Base-by-base conservation (phyloP, 805 yeast species). In the Kluyveromyces wickerhamii region DNA sequence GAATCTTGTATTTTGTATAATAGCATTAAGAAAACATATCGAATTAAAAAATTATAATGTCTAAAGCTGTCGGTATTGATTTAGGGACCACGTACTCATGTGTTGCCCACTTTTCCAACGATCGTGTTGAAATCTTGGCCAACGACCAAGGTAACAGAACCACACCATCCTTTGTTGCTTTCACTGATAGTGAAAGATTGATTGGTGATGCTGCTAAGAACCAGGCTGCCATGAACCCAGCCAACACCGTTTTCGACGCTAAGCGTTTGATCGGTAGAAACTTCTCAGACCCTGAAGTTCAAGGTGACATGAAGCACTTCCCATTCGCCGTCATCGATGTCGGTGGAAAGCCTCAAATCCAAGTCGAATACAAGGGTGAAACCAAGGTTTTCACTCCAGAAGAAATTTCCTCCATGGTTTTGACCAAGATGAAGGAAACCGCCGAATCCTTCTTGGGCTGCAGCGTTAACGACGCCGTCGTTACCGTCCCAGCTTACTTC, bases 91-190 rank as follows among this genome's bases (percentile, higher is more conserved):
- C 97, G 5, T 88, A 88, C 74, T 88, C 96, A 9, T 88, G 96
- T 77, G 97, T 89, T 43, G 97, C 95, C 55, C 87, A 75, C 63
- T 77, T 73, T 62, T 62, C 79, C 33, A 81, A 82, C 52, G 94
- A 84, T 59, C 72, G 94, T 53, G 96, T 88, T 41, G 96, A 89
- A 59, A 88, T 88, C 57, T 77, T 88, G 55, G 96, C 96, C 53
- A 88, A 88, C 59, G 96, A 88, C 64, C 96, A 89, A 70, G 97
- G 97, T 72, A 88, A 89, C 74, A 83, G 96, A 72, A 89, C 95
- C 43, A 88, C 96, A 13, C 96, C 96, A 23, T 87, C 96, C 22
- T 88, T 83, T 61, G 96, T 89, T 43, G 96, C 95, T 34, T 88
- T 88, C 76, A 86, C 95, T 20, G 96, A 86, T 59, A 74, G 88